Base-by-base conservation (phyloP, 768 basidiomycete species). In the Suillus discolor region DNA sequence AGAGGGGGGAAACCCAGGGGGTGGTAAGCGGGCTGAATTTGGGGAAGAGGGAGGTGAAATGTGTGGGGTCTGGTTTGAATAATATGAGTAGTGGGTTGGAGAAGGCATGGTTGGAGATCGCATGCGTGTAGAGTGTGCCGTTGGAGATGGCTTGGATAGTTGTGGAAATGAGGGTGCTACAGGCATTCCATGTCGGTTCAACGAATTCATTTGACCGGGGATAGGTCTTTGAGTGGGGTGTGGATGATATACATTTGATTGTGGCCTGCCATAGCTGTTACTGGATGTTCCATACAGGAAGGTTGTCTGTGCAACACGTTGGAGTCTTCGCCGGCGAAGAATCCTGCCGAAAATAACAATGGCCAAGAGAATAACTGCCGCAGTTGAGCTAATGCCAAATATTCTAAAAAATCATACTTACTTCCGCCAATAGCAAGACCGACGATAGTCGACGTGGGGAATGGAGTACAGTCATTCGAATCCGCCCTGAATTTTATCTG, bases 91-190 rank as follows among this genome's bases (percentile, higher is more conserved):
- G 47, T 62, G 23, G 9, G 66, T 47, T 6, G 57, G 6, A 2
- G 28, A 39, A 59, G 65, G n/a, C 15, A 16, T 4, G 6, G 15
- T 11, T 1, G 42, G 12, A 1, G 38, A 15, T 61, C 25, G 63
- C 31, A 36, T 61, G 28, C n/a, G 39, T 42, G 62, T 4, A 9
- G 34, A 38, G 2, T 28, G 62, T 34, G 63, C 20, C 15, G 36
- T 44, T 0, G 73, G 53, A 2, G 70, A 53, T 28, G 57, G 65
- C 47, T 25, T 11, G 4, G 69, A 62, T 38, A 23, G 31, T 7
- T 54, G 6, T 8, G 57, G 53, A 12, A 65, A 55, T 20, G 39
- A 41, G 12, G 59, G 41, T 18, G 41, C 18, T 28, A 20, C 11
- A 12, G 25, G 23, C 23, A 23, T 36, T 23, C n/a, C 39, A 3